These are phyloP conservation scores for Coprinopsis cinerea DNA, from an alignment of 768 basidiomycete genomes.

Conservation along the genomic window DNA sequence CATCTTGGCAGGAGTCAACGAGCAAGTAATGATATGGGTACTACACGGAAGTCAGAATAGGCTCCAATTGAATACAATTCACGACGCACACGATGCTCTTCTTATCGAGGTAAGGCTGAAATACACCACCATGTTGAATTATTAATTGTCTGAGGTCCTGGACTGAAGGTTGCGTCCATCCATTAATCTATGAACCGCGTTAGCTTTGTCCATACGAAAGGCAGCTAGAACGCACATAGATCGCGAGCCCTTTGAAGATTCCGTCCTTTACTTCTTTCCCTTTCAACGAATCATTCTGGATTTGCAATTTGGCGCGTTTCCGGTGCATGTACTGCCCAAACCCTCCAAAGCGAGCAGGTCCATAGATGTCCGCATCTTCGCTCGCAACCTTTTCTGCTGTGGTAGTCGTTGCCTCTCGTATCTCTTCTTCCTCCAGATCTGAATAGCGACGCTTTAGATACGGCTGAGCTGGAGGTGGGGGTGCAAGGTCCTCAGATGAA, in stretches of 20 bases:
- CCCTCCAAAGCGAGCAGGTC: conserved; percentile 72
- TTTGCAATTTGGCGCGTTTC: conserved; percentile 86
- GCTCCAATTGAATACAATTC: not conserved
- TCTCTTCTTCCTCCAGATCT: conserved; percentile 20
- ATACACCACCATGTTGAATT: conserved; percentile 75
- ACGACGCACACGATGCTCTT: conserved; percentile 63
- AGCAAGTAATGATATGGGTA: conserved; percentile 89
- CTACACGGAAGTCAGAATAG: conserved; percentile 28
- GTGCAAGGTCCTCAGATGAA: conserved; percentile 23
- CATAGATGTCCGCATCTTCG: conserved; percentile 52
- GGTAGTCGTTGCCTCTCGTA: conserved; percentile 10
- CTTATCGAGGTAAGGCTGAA: conserved; percentile 78
- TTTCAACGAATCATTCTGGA: conserved; percentile 55
- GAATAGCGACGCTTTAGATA: conserved; percentile 36
- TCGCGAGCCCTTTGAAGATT: conserved; percentile 69
- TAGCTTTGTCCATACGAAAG: not conserved
- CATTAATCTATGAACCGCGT: conserved; percentile 70
- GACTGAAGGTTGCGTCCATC: conserved; percentile 81
- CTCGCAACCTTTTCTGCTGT: conserved; percentile 9
- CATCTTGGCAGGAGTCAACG: conserved; percentile 85
- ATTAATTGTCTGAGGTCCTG: conserved; percentile 80
- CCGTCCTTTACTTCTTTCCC: conserved; percentile 24
- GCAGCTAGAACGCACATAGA: conserved; percentile 59
- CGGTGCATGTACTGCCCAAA: conserved; percentile 87
- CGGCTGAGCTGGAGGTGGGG: conserved; percentile 37